Evolutionary conservation across 2,329 filamentous ascomycete genomes (phyloP), one percentile per base, ranked within the genome.

Genomic region (Xylaria sp.): DNA sequence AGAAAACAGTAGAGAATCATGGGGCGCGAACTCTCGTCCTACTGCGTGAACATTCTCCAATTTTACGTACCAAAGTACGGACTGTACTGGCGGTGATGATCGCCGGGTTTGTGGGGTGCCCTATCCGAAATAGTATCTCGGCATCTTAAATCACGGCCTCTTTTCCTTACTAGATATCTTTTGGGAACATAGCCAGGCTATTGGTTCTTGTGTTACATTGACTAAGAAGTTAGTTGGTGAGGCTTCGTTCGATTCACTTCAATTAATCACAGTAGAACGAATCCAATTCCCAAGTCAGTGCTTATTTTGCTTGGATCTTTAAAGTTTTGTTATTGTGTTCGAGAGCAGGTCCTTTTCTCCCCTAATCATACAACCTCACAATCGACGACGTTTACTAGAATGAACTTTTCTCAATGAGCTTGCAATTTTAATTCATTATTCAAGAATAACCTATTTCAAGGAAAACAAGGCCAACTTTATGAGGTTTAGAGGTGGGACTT

Each of bases 401-500:
- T 11, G 5, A 6, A 28, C 15, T 5, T 28, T 15, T 49, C 10
- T 17, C 23, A 15, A 49, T 17, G 15, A 5, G 3, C 20, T 49
- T 23, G 23, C 23, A 23, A 23, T 23, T 23, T 23, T 23, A 23
- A 23, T 23, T 23, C 23, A 23, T 23, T 23, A 23, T 23, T 28
- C 46, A 7, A 23, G 4, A 54, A 13, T 11, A 2, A 13, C 10
- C 20, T 4, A 11, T n/a, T 54, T 20, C 28, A 3, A 11, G 3
- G 4, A 36, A 54, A n/a, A 11, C 3, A n/a, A 36, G 6, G 2
- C 31, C 1, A 36, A 20, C 31, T 1, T 26, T 17, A 3, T 36
- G 28, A 31, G 26, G 23, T 49, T 54, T 28, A 31, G 59, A 53
- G 59, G 48, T 28, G 59, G 48, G 17, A 62, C 48, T 44, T 54